Evolutionary conservation across 768 basidiomycete species (phyloP).

Genomic region (Boletellus ananiceps): DNA sequence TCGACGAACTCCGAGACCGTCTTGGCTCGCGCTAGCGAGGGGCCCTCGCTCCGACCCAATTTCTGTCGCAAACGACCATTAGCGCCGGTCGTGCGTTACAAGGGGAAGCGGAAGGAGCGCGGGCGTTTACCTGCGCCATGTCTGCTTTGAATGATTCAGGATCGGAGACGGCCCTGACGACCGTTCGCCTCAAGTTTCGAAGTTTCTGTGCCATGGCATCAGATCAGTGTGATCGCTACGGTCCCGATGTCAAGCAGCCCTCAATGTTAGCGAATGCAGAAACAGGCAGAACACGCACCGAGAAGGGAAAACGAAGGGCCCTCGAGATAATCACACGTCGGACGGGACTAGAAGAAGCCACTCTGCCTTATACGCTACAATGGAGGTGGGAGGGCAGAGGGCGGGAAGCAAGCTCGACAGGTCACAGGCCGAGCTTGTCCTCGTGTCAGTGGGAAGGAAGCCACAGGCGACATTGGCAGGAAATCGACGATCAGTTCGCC

Average conservation of each 20-base stretch:
- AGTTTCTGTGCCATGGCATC: conserved; percentile 9
- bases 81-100: too few species aligned
- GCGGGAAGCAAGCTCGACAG: too few species aligned
- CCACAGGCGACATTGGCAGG: too few species aligned
- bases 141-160: conserved; percentile 7
- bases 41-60: neutral
- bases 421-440: too few species aligned
- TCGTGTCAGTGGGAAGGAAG: too few species aligned
- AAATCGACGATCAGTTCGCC: too few species aligned
- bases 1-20: neutral
- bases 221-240: too few species aligned
- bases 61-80: neutral
- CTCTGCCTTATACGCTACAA: too few species aligned
- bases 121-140: conserved; percentile 2
- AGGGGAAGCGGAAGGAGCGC: neutral
- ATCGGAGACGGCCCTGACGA: conserved; percentile 21
- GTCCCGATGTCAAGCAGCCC: neutral
- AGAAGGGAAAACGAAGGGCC: too few species aligned
- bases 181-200: conserved; percentile 7
- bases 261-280: neutral
- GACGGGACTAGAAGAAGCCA: too few species aligned
- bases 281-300: neutral
- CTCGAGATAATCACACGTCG: too few species aligned
- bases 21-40: neutral
- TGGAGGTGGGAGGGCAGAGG: too few species aligned